Evolutionary conservation across 2,329 filamentous ascomycete genomes (phyloP).

Genomic region (Cercospora sp.): DNA sequence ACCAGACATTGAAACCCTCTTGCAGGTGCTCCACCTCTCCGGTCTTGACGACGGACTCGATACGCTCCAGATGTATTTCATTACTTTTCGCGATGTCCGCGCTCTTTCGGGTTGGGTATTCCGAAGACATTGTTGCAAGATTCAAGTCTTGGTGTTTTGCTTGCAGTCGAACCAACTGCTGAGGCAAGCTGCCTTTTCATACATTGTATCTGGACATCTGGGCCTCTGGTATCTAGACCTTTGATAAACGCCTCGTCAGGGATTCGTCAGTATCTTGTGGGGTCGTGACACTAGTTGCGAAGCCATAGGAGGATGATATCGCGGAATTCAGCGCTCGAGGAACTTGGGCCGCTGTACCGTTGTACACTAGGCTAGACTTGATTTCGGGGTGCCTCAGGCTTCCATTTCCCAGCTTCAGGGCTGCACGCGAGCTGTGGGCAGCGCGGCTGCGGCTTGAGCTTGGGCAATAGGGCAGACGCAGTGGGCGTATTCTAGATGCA

Average conservation of each 20-base stretch:
- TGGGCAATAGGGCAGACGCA: background rate
- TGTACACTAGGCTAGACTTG: background rate
- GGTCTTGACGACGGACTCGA: slow-evolving; percentile 16
- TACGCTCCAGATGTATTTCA: slow-evolving; percentile 16
- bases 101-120: slow-evolving; percentile 3
- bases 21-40: slow-evolving; percentile 19
- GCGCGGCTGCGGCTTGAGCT: background rate
- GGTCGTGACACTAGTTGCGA: background rate
- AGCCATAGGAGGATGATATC: background rate
- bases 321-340: slow-evolving; percentile 1
- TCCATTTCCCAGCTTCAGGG: background rate
- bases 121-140: background rate
- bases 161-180: background rate
- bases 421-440: background rate
- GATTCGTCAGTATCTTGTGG: background rate
- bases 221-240: background rate
- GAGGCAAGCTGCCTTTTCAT: background rate
- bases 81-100: slow-evolving; percentile 6
- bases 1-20: slow-evolving; percentile 39
- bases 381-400: background rate
- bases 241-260: background rate
- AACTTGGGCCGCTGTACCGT: background rate
- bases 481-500: background rate
- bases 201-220: background rate
- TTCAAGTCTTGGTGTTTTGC: background rate